Conservation (phyloP, 768 basidiomycete genomes). For the Brasilioporus rufonigricans region DNA sequence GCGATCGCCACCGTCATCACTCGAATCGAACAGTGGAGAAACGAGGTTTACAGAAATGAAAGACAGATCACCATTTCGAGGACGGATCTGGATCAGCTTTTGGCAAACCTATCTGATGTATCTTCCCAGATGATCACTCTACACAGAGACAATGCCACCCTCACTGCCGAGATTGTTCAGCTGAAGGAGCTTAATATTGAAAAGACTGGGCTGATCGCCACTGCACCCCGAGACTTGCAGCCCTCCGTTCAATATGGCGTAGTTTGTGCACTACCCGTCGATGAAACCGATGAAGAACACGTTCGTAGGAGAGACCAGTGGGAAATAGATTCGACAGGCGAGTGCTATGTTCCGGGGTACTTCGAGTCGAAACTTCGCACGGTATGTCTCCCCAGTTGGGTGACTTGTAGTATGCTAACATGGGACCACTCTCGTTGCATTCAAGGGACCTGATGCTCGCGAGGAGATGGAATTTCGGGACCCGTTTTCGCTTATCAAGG, state of each 20-base stretch:
- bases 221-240: not conserved
- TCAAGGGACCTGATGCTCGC: not conserved
- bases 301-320: not conserved
- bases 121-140: too few relatives aligned
- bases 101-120: too few relatives aligned
- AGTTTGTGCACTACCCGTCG: not conserved
- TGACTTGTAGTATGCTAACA: not conserved
- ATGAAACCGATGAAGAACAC: not conserved
- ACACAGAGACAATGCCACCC: not conserved
- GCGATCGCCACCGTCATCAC: too few relatives aligned
- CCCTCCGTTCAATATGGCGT: not conserved
- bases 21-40: too few relatives aligned
- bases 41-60: too few relatives aligned
- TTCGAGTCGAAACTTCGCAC: not conserved
- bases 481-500: too few relatives aligned
- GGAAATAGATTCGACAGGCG: not conserved
- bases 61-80: too few relatives aligned
- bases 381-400: not conserved
- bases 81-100: too few relatives aligned
- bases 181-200: not conserved
- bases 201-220: not conserved
- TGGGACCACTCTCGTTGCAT: too few relatives aligned
- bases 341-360: not conserved
- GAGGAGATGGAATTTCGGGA: not conserved
- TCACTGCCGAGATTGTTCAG: not conserved